Evolutionary conservation across 495 filamentous ascomycete genomes (phyloP).

Genomic region (Penicillium coffeae): DNA sequence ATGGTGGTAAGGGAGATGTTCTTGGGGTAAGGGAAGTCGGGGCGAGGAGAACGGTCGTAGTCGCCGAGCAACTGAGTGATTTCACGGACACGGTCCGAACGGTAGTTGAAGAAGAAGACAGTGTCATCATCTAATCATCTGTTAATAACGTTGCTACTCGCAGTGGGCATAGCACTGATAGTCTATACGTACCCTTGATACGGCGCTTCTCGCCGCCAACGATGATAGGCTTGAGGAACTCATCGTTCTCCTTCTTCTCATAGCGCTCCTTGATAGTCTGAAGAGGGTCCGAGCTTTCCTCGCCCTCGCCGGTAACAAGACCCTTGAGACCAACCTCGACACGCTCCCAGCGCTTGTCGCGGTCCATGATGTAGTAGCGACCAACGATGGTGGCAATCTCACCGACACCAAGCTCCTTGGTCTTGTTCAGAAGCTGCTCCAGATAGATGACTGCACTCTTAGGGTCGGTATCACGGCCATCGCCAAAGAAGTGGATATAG

Average conservation of each 20-base stretch:
- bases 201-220: constrained; percentile 79
- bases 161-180: neutral
- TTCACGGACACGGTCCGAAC: constrained; percentile 94
- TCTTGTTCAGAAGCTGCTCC: constrained; percentile 72
- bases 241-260: constrained; percentile 81
- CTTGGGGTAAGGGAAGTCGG: constrained; percentile 93
- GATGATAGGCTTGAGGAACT: constrained; percentile 98
- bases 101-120: constrained; percentile 99
- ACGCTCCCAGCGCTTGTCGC: constrained; percentile 98
- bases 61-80: constrained; percentile 91
- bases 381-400: constrained; percentile 92
- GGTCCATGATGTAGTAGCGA: constrained; percentile 98
- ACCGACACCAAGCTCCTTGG: constrained; percentile 79
- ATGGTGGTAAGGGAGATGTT: constrained; percentile 90
- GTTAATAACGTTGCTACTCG: constrained; percentile 8
- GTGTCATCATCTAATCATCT: constrained; percentile 69
- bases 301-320: constrained; percentile 78
- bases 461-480: constrained; percentile 95
- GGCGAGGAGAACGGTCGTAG: constrained; percentile 81
- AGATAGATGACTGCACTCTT: constrained; percentile 85
- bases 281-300: constrained; percentile 77
- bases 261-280: constrained; percentile 85
- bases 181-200: constrained; percentile 67
- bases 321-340: constrained; percentile 86
- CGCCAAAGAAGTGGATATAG: constrained; percentile 98